Conservation (phyloP, 1,284 basidiomycete species). For the Laetiporus sulphureus region DNA sequence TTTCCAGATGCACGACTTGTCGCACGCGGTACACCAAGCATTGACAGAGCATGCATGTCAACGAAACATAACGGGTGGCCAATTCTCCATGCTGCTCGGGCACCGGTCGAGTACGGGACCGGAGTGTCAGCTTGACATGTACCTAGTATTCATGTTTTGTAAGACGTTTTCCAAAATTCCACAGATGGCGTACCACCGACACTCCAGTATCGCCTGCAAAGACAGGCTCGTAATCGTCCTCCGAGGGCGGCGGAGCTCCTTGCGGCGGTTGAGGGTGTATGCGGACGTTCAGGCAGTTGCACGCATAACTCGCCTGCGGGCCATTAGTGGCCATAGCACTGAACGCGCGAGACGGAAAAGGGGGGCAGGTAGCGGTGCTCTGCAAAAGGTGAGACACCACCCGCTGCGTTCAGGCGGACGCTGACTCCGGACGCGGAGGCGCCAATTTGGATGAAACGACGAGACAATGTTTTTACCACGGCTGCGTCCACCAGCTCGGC, state of each 20-base stretch:
- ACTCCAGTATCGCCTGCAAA: constrained; percentile 66
- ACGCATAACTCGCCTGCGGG: constrained; percentile 33
- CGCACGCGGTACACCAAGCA: constrained; percentile 62
- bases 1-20: constrained; percentile 49
- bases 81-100: constrained; percentile 34
- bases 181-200: constrained; percentile 50
- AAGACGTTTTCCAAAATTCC: no score
- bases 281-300: constrained; percentile 67
- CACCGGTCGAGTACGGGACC: constrained; percentile 43
- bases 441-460: no score
- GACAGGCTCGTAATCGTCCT: constrained; percentile 46
- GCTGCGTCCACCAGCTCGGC: no score
- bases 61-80: constrained; percentile 51
- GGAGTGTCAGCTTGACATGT: constrained; percentile 65
- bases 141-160: no score
- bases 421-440: constrained; percentile 5
- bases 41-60: constrained; percentile 67
- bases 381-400: constrained; percentile 4
- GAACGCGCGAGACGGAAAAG: constrained; percentile 4
- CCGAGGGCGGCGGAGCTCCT: constrained; percentile 19
- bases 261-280: constrained; percentile 29
- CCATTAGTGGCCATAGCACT: constrained; percentile 23
- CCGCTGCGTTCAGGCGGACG: constrained; percentile 5
- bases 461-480: no score
- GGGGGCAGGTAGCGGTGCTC: constrained; percentile 5